These are phyloP conservation scores for Hypoxylon sp. DNA, from an alignment of 2,329 filamentous ascomycete genomes.

Conservation along the genomic window DNA sequence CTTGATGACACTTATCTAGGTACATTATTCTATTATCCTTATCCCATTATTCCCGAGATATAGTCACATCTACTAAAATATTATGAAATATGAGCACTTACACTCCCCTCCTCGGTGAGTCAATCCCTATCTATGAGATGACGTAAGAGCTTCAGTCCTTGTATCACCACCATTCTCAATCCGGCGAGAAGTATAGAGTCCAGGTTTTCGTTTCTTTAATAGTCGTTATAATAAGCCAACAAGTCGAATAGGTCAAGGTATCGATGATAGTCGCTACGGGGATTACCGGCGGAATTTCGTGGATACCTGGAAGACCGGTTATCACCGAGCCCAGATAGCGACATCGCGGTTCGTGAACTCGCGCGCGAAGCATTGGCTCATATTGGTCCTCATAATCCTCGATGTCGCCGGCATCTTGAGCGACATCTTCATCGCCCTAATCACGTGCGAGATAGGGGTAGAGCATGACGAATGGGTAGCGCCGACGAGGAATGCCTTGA, in stretches of 20 bases:
- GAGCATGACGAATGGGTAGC: conserved; percentile 61
- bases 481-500: conserved; percentile 59
- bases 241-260: conserved; percentile 27
- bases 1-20: background rate
- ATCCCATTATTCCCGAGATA: background rate
- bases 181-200: background rate
- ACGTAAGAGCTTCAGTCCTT: conserved; percentile 26
- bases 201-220: background rate
- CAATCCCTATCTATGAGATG: conserved; percentile 9
- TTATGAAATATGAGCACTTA: conserved; percentile 42
- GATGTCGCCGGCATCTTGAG: conserved; percentile 63
- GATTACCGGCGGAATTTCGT: conserved; percentile 2
- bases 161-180: background rate
- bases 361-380: conserved; percentile 62
- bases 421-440: conserved; percentile 65
- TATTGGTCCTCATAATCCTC: conserved; percentile 62
- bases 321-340: conserved; percentile 32
- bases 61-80: background rate
- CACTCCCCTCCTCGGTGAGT: conserved; percentile 49
- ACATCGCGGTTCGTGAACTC: conserved; percentile 54
- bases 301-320: conserved; percentile 28
- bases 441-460: conserved; percentile 63
- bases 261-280: background rate
- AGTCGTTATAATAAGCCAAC: conserved; percentile 14
- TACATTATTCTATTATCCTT: background rate